phyloP scores from a whole-genome alignment of 345 rosid genomes.

The Euphorbia tirucalli region DNA sequence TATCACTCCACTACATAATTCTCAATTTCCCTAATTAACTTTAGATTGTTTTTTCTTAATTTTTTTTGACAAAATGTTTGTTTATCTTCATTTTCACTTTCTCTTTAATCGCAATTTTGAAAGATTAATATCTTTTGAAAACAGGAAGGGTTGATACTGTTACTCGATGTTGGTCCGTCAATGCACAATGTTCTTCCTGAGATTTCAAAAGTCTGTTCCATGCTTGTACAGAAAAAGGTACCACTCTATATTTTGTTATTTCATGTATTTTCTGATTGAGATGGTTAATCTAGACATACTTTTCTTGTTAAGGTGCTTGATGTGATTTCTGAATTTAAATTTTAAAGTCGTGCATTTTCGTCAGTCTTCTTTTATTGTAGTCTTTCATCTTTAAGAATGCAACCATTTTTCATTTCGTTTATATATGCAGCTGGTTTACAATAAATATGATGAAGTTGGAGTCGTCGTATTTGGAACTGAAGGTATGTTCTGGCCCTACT shows the following conservation, averaged over 20 bases:
- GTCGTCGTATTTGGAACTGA: slow-evolving; percentile 74
- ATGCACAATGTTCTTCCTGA: slow-evolving; percentile 67
- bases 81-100: not conserved
- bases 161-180: slow-evolving; percentile 82
- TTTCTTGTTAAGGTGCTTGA: not conserved
- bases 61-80: not conserved
- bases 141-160: slow-evolving; percentile 73
- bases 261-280: not conserved
- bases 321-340: not conserved
- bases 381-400: not conserved
- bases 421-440: slow-evolving; percentile 63
- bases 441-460: slow-evolving; percentile 81
- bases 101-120: not conserved
- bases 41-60: not conserved
- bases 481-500: slow-evolving; percentile 39
- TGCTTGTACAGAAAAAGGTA: slow-evolving; percentile 83
- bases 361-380: not conserved
- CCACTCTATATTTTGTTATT: not conserved
- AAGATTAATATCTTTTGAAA: not conserved
- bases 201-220: slow-evolving; percentile 61
- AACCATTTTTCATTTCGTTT: slow-evolving; percentile 9
- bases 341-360: not conserved
- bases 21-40: not conserved
- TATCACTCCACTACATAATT: not conserved
- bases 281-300: not conserved